Evolutionary conservation across 768 basidiomycete genomes (phyloP), one percentile per base, ranked within the genome.

Genomic region (Boletales sp.): DNA sequence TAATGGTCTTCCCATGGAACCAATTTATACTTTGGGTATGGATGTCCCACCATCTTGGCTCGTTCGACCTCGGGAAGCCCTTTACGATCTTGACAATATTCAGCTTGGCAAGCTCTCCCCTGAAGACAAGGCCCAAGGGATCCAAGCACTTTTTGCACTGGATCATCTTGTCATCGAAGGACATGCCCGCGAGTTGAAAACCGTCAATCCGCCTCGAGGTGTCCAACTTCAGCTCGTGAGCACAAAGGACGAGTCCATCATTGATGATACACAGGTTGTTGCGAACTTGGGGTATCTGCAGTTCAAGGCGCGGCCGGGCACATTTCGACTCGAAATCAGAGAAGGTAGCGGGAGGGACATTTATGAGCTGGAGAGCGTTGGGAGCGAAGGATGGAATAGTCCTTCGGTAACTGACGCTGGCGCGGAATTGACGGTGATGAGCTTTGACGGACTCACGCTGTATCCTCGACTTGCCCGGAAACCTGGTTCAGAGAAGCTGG

Each of bases 221-320:
- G 74, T 97, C 3, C 95, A 98, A 58, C 79, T 99, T 2, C 87
- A 97, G 61, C 80, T 99, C 1, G 72, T 80, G 4, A 72, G 69
- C 12, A 65, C 71, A 24, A 70, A 77, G 5, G 63, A 73, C 44
- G 62, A 59, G 10, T 68, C 66, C 12, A 43, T 54, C 24, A 73
- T 94, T 13, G 90, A 88, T 8, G 94, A 97, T 58, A 98, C 97
- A 0, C 87, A 84, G 50, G 86, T 98, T 35, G 90, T 97, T 47
- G 92, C 88, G 5, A 99, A 98, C 64, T 73, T 98, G 6, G 97
- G 97, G 2, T 99, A 99, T 68, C 72, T 97, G 47, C 97, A 99
- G 64, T 94, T 98, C 73, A 93, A 92, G 65, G 87, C 90, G 2
- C 87, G 80, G 47, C 97, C 97, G 1, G 97, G 97, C 1, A 83